These are phyloP conservation scores for Serendipita vermifera DNA, from an alignment of 768 basidiomycete genomes.

Conservation along the genomic window DNA sequence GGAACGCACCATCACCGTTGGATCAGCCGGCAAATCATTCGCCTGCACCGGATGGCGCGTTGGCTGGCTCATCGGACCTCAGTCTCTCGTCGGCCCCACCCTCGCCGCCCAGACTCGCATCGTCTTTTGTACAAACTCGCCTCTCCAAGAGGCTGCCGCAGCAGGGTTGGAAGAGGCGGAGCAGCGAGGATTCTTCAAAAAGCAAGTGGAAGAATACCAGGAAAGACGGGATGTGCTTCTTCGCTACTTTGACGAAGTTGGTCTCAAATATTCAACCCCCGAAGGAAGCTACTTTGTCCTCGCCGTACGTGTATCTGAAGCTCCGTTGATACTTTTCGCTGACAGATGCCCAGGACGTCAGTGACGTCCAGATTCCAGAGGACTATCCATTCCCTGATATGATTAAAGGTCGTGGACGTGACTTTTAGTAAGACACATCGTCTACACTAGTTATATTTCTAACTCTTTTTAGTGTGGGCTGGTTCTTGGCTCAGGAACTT, in stretches of 20 bases:
- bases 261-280: slow-evolving; percentile 74
- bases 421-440: slow-evolving; percentile 52
- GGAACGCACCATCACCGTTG: slow-evolving; percentile 93
- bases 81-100: slow-evolving; percentile 69
- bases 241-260: slow-evolving; percentile 68
- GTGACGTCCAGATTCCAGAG: slow-evolving; percentile 62
- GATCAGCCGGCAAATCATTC: slow-evolving; percentile 94
- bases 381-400: slow-evolving; percentile 70
- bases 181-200: slow-evolving; percentile 62
- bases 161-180: slow-evolving; percentile 72
- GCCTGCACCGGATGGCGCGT: slow-evolving; percentile 96
- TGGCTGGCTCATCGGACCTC: slow-evolving; percentile 88
- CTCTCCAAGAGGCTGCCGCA: slow-evolving; percentile 88
- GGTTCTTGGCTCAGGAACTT: slow-evolving; percentile 86
- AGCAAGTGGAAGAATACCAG: slow-evolving; percentile 60
- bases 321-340: slow-evolving; percentile 11
- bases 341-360: slow-evolving; percentile 46
- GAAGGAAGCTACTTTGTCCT: slow-evolving; percentile 88
- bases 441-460: neutral
- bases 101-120: slow-evolving; percentile 87
- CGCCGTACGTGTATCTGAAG: slow-evolving; percentile 36
- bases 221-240: slow-evolving; percentile 67
- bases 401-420: slow-evolving; percentile 65
- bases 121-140: slow-evolving; percentile 90
- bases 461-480: slow-evolving; percentile 50